Conservation (phyloP, 192 early-diverging fungal species). For the Linnemannia schmuckeri region DNA sequence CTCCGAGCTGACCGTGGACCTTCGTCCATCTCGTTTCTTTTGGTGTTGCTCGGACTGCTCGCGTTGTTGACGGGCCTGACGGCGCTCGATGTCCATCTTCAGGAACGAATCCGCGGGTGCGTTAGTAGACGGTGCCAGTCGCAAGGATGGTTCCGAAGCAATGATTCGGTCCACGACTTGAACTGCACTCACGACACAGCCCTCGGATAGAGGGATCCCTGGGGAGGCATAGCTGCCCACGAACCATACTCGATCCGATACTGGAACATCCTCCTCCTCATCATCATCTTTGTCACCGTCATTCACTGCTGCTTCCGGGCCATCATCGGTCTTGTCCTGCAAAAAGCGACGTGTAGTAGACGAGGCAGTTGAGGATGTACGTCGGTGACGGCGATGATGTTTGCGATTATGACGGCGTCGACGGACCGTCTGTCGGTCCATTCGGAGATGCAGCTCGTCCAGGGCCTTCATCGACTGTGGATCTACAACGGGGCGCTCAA, state of each 20-base stretch:
- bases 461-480: conserved; percentile 61
- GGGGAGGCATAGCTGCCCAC: conserved; percentile 71
- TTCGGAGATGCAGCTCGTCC: conserved; percentile 57
- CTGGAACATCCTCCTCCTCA: conserved; percentile 19
- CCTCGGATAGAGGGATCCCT: conserved; percentile 73
- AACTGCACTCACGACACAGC: conserved; percentile 67
- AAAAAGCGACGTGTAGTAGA: not conserved
- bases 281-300: not conserved
- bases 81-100: not conserved
- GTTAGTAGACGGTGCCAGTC: not conserved
- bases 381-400: not conserved
- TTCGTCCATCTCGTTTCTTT: not conserved
- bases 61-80: conserved; percentile 15
- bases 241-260: conserved; percentile 59
- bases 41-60: not conserved
- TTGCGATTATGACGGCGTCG: not conserved
- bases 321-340: not conserved
- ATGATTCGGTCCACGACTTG: conserved; percentile 61
- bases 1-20: not conserved
- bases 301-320: not conserved
- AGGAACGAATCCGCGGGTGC: conserved; percentile 7
- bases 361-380: not conserved
- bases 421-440: conserved; percentile 35
- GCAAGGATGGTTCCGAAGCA: conserved; percentile 1
- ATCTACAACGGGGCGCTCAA: conserved; percentile 69